phyloP scores from a whole-genome alignment of 345 rosid species.

The Arabidopsis suecica region DNA sequence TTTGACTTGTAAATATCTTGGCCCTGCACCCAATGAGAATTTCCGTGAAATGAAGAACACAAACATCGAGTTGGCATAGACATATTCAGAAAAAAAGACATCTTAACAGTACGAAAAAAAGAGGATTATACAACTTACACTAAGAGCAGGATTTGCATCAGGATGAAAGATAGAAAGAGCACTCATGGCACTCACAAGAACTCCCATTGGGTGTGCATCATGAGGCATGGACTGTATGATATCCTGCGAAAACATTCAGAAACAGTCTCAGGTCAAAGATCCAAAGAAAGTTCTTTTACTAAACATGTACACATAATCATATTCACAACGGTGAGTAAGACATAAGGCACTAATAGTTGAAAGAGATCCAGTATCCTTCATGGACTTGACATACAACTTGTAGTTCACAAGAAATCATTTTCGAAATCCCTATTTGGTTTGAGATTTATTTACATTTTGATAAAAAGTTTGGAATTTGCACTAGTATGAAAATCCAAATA shows the following conservation, averaged over 20 bases:
- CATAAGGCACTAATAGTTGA: neutral
- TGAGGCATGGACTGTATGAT: slow-evolving; percentile 93
- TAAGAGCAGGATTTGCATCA: slow-evolving; percentile 97
- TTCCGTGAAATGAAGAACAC: slow-evolving; percentile 9
- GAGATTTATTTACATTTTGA: neutral
- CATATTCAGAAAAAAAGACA: slow-evolving; percentile 20
- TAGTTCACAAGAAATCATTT: neutral
- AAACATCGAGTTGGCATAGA: neutral
- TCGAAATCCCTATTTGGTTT: neutral
- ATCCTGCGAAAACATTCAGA: slow-evolving; percentile 56
- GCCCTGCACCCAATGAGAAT: slow-evolving; percentile 25
- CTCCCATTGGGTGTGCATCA: slow-evolving; percentile 99
- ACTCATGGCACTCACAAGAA: slow-evolving; percentile 91
- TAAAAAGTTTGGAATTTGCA: neutral
- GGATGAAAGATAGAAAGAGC: slow-evolving; percentile 94
- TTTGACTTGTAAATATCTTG: slow-evolving; percentile 70
- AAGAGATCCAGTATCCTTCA: neutral
- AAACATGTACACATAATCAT: neutral
- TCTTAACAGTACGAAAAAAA: neutral
- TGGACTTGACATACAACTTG: neutral
- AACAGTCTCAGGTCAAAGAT: slow-evolving; percentile 7
- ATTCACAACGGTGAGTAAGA: neutral
- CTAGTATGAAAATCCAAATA: neutral
- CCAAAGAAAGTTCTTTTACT: neutral
- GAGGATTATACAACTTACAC: slow-evolving; percentile 53